Base-by-base conservation (phyloP, 2,329 filamentous ascomycete genomes). In the Blastomyces gilchristii region DNA sequence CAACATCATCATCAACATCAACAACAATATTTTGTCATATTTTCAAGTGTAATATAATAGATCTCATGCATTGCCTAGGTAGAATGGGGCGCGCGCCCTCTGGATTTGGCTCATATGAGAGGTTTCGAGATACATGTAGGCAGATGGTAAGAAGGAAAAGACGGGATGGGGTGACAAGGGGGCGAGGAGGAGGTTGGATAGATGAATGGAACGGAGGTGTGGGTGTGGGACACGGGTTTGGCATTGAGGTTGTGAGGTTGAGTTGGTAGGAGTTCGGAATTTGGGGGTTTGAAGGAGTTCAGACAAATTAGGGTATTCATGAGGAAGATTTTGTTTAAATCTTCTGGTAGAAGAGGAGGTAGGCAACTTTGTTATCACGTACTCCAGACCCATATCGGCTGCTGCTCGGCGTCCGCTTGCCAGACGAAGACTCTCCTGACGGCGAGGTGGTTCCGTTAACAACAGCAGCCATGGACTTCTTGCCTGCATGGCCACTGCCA, bases 301-400 rank as follows among this genome's bases (percentile, higher is more conserved):
- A 25, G 12, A 52, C 25, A 3, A 9, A 16, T 18, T 52, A 12
- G 14, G 22, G 25, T 52, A 31, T 52, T 31, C n/a, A 52, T 9
- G 25, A 22, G 34, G 56, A 22, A 39, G 18, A 43, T 28, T 34
- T 34, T 41, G 37, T 22, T 50, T 63, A 62, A 58, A 94, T 84
- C 70, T 85, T 86, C 79, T 97, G 88, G 76, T 99, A 99, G 78
- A 99, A 96, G 72, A 99, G 79, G 68, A 99, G 85, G 77, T 99
- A 99, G 3, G 94, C 94, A 64, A 97, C 93, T 81, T 96, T 96
- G 81, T 93, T 96, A 75, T 97, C 93, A 76, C 90, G 91, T 18
- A n/a, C 52, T 34, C 52, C 52, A 72, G 89, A 76, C 22, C 81
- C 82, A 69, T 86, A 85, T 75, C 76, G 74, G 63, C 76, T 76